phyloP scores from a whole-genome alignment of 2,329 filamentous ascomycete species.

The Eurotiales sp. region DNA sequence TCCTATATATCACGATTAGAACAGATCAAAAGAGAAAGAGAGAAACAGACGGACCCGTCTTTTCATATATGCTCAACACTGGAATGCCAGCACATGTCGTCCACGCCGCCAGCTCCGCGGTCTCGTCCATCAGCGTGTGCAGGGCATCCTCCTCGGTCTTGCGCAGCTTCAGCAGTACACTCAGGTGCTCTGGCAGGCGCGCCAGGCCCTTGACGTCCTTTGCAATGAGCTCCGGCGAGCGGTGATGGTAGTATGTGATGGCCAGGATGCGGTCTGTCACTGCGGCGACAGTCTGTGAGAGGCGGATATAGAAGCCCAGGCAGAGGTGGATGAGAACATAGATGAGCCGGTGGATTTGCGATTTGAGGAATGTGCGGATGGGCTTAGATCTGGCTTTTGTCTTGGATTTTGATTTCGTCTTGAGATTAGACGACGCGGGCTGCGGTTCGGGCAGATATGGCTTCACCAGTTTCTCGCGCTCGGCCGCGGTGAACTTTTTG shows the following conservation, averaged over 20 bases:
- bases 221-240: conserved; percentile 86
- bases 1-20: conserved; percentile 50
- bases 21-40: not conserved
- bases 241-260: conserved; percentile 90
- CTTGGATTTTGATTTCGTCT: conserved; percentile 8
- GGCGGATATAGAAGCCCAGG: conserved; percentile 83
- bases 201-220: conserved; percentile 74
- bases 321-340: conserved; percentile 61
- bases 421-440: conserved; percentile 14
- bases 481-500: conserved; percentile 38
- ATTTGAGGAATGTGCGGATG: conserved; percentile 43
- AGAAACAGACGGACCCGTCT: conserved; percentile 60
- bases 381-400: conserved; percentile 24
- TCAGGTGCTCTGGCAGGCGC: conserved; percentile 78
- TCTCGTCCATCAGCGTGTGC: conserved; percentile 82
- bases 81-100: conserved; percentile 85
- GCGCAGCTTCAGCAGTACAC: conserved; percentile 73
- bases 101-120: conserved; percentile 90
- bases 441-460: conserved; percentile 50
- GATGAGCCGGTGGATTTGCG: conserved; percentile 41
- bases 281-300: conserved; percentile 74
- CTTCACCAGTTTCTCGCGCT: conserved; percentile 51
- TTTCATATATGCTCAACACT: conserved; percentile 85
- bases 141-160: conserved; percentile 66
- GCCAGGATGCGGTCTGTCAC: conserved; percentile 74